Conservation (phyloP, 139 green algal genomes). For the Chlorella vulgaris region DNA sequence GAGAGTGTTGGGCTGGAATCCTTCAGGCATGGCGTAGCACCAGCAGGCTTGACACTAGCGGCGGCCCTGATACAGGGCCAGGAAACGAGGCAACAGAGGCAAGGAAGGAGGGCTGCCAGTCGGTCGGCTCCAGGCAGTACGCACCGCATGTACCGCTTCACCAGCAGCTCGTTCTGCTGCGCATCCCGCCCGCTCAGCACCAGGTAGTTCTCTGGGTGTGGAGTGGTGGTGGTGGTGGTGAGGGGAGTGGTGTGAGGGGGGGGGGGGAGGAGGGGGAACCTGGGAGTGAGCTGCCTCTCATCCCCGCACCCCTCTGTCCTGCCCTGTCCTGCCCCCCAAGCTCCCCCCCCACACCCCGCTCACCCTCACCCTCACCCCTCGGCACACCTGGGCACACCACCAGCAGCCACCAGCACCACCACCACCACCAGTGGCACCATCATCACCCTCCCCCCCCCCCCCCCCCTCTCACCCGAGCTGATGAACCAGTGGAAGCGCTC, state of each 20-base stretch:
- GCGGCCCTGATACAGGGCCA: too few relatives aligned
- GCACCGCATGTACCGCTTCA: slow-evolving; percentile 78
- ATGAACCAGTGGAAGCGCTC: slow-evolving; percentile 98
- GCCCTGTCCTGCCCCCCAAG: too few relatives aligned
- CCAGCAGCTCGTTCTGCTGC: slow-evolving; percentile 97
- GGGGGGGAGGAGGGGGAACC: not conserved
- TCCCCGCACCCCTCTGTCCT: too few relatives aligned
- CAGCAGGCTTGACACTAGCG: too few relatives aligned
- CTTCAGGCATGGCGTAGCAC: too few relatives aligned
- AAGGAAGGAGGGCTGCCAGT: not conserved
- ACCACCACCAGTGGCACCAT: not conserved
- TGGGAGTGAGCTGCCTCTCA: not conserved
- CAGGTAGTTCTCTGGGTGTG: slow-evolving; percentile 86
- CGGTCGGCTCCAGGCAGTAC: too few relatives aligned
- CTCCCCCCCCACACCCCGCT: too few relatives aligned
- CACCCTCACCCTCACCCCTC: not conserved
- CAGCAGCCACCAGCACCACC: too few relatives aligned
- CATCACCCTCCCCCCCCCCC: too few relatives aligned
- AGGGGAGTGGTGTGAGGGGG: not conserved
- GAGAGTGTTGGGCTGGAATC: too few relatives aligned
- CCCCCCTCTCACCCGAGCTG: slow-evolving; percentile 42
- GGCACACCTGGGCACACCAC: too few relatives aligned
- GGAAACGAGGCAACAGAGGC: too few relatives aligned
- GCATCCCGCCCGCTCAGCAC: slow-evolving; percentile 89
- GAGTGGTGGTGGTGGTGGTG: not conserved